Percentiles rank a stretch among this genome's conserved stretches.
Evolutionary conservation across 192 early-diverging fungal genomes (phyloP).

Genomic region (Backusella luteola): DNA sequence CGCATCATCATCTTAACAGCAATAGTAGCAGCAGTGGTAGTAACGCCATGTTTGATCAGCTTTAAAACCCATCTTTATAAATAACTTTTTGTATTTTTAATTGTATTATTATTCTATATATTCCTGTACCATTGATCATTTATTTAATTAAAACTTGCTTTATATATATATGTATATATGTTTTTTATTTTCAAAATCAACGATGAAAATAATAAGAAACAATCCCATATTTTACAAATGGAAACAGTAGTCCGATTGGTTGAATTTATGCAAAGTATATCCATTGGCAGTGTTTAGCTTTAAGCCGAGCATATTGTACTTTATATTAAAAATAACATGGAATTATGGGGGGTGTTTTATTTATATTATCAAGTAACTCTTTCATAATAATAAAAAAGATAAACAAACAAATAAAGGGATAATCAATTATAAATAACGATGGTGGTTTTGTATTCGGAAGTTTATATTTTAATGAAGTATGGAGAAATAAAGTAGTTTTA

Average conservation of each 20-base stretch:
- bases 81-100: background rate
- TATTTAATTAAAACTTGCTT: background rate
- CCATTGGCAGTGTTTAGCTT: background rate
- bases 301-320: background rate
- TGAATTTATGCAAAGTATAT: background rate
- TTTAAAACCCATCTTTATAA: background rate
- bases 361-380: background rate
- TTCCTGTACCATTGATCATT: background rate
- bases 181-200: background rate
- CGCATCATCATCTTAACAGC: background rate
- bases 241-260: background rate
- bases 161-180: background rate
- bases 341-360: too few relatives aligned
- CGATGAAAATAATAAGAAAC: too few relatives aligned
- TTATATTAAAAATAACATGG: background rate
- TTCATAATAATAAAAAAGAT: background rate
- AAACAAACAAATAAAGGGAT: background rate
- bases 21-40: background rate
- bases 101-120: background rate
- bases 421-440: background rate
- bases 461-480: background rate
- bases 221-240: too few relatives aligned
- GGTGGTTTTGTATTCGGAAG: background rate
- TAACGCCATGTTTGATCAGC: background rate
- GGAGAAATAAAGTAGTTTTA: background rate